Base-by-base conservation (phyloP, 106 monocot genomes). In the Dioscorea dumetorum region DNA sequence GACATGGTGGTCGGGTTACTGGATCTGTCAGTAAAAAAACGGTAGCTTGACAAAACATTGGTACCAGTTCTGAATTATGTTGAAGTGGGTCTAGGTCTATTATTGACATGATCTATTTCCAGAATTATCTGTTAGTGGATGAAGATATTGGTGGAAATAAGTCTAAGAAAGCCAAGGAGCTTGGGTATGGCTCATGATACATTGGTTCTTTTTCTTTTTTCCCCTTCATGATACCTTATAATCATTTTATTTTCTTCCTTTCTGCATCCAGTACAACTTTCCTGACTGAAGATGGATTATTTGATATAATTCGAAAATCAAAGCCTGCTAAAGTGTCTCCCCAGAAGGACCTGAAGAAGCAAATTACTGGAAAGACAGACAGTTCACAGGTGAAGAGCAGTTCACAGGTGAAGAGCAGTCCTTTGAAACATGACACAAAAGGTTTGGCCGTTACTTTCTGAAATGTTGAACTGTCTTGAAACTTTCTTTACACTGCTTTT, bases 101-200 rank as follows among this genome's bases (percentile, higher is more conserved):
- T 5, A 41, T 21, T 67, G 20, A 58, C 8, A 49, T 51, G 34
- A 24, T 56, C 13, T 64, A 7, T 67, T 67, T 49, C 3, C 79
- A 99, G 92, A 93, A 58, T 79, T 99, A 75, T 72, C 87, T 99
- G 76, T 79, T 99, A 72, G 88, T 76, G 77, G 99, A 99, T 76
- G 99, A 99, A 75, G 99, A 99, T 68, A 74, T 93, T 73, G 99
- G 99, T 73, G 99, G 99, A 77, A 90, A 70, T 67, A 99, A 99
- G 77, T 92, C 99, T 74, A 23, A 33, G 48, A 99, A 87, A 79
- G 92, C 92, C 23, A 90, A 89, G 64, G 93, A 92, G 34, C 56
- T 92, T 17, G 84, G 97, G 97, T 99, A 85, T 64, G 15, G 15
- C 19, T 54, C 19, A 53, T 16, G 12, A 5, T 8, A 49, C 23